These are phyloP conservation scores for Funneliformis mosseae DNA, from an alignment of 192 early-diverging fungal species.

Conservation along the genomic window DNA sequence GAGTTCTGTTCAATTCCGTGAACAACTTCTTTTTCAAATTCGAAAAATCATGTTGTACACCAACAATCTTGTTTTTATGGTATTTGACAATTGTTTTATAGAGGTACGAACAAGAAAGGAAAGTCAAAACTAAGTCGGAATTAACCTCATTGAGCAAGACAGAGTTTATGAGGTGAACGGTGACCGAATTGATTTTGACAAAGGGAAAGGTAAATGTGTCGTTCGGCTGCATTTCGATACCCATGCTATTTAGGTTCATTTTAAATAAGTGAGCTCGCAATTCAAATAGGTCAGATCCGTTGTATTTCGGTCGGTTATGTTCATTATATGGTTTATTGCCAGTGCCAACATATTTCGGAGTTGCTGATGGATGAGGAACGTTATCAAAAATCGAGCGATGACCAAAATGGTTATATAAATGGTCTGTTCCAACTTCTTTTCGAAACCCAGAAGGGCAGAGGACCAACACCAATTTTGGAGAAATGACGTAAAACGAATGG, in stretches of 20 bases:
- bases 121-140: slow-evolving; percentile 16
- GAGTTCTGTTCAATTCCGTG: slow-evolving; percentile 26
- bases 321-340: background rate
- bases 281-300: background rate
- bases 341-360: slow-evolving; percentile 8
- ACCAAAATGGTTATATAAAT: background rate
- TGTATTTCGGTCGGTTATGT: background rate
- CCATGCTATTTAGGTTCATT: background rate
- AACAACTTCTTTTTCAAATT: slow-evolving; percentile 30
- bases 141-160: slow-evolving; percentile 30
- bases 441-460: slow-evolving; percentile 21
- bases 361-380: slow-evolving; percentile 26
- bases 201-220: slow-evolving; percentile 26
- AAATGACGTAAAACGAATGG: slow-evolving; percentile 41
- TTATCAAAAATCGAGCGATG: slow-evolving; percentile 22
- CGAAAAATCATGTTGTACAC: slow-evolving; percentile 7
- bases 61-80: slow-evolving; percentile 13
- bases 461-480: slow-evolving; percentile 39
- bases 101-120: slow-evolving; percentile 17
- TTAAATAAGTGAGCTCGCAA: background rate
- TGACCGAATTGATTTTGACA: slow-evolving; percentile 20
- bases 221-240: background rate
- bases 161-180: slow-evolving; percentile 11
- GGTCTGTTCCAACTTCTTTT: background rate
- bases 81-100: slow-evolving; percentile 32